phyloP scores from a whole-genome alignment of 108 stramenopile genomes.

The Cyclotella baltica region DNA sequence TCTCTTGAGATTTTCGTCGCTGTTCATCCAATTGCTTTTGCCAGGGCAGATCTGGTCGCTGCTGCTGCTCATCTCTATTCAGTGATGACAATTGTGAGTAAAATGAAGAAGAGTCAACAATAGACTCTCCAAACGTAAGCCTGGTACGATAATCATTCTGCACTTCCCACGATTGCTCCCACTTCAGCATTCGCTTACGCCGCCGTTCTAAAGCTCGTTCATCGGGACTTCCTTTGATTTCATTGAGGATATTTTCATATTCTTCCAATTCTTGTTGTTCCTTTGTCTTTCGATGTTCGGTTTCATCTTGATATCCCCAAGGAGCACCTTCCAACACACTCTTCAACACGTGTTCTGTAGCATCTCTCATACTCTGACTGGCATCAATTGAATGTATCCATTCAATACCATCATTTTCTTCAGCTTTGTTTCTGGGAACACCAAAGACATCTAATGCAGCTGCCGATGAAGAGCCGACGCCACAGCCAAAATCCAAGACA shows the following conservation, averaged over 20 bases:
- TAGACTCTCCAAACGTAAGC: conserved; percentile 67
- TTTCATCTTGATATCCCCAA: conserved; percentile 41
- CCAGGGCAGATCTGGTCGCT: conserved; percentile 31
- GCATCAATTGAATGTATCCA: conserved; percentile 90
- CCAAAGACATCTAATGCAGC: conserved; percentile 78
- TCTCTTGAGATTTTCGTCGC: conserved; percentile 19
- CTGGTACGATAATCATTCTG: conserved; percentile 55
- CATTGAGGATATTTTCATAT: conserved; percentile 14
- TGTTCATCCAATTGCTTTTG: conserved; percentile 38
- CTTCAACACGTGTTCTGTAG: conserved; percentile 61
- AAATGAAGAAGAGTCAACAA: conserved; percentile 44
- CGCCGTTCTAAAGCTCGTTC: conserved; percentile 26
- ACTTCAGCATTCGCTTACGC: conserved; percentile 23
- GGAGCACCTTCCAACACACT: conserved; percentile 48
- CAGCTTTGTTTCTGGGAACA: conserved; percentile 13
- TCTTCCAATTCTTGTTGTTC: conserved; percentile 14
- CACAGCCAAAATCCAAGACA: conserved; percentile 79
- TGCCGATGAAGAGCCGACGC: conserved; percentile 74
- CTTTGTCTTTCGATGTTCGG: background rate
- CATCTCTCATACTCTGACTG: conserved; percentile 75
- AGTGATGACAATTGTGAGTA: conserved; percentile 21
- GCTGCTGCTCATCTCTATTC: conserved; percentile 8
- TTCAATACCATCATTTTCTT: conserved; percentile 51
- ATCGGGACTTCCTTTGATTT: conserved; percentile 12
- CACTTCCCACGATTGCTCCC: conserved; percentile 41